phyloP scores from a whole-genome alignment of 371 early-diverging fungal genomes.

The Saksenaea oblongispora region DNA sequence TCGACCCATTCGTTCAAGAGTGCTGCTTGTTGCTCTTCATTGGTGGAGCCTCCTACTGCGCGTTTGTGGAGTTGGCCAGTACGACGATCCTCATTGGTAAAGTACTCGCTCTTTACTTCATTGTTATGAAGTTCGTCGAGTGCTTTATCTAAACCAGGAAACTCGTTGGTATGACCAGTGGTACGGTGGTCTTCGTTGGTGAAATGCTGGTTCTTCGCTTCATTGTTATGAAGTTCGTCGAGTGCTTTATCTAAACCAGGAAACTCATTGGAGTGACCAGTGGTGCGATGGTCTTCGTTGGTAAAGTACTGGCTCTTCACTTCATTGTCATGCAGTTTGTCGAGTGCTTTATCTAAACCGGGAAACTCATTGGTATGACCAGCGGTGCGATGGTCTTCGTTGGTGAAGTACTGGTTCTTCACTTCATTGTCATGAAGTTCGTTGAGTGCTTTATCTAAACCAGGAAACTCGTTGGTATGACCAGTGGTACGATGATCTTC shows the following conservation, averaged over 20 bases:
- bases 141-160: neutral
- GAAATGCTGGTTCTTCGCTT: constrained; percentile 18
- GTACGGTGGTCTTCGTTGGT: constrained; percentile 23
- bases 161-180: neutral
- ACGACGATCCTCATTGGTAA: constrained; percentile 30
- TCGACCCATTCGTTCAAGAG: constrained; percentile 8
- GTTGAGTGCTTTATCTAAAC: neutral
- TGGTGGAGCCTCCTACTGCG: constrained; percentile 9
- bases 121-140: neutral
- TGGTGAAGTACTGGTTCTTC: constrained; percentile 27
- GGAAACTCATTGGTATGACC: neutral
- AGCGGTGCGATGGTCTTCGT: constrained; percentile 10
- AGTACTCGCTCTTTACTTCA: constrained; percentile 13
- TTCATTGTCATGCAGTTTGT: neutral
- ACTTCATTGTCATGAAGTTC: neutral
- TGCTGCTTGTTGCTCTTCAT: constrained; percentile 17
- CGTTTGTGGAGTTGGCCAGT: neutral
- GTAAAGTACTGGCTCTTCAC: constrained; percentile 27
- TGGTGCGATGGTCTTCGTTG: constrained; percentile 15
- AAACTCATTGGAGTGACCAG: neutral
- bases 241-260: neutral
- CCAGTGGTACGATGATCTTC: constrained; percentile 8
- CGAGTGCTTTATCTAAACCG: neutral
- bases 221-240: neutral
- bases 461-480: neutral